Evolutionary conservation across 208 protist species (phyloP), one percentile per base, ranked within the genome.

Genomic region (Wallacemonas sp.): DNA sequence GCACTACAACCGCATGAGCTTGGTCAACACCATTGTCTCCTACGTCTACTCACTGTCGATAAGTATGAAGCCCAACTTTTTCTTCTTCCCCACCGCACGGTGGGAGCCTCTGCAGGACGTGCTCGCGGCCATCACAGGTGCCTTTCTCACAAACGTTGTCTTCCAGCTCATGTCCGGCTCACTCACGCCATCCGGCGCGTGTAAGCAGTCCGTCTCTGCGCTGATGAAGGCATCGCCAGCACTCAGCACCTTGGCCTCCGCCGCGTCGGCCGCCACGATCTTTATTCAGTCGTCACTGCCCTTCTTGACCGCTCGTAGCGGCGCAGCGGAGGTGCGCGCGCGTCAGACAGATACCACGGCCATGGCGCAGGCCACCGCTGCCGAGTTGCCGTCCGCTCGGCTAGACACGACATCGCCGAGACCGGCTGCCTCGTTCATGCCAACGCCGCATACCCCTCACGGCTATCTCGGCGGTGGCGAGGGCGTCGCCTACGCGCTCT

Each of bases 401-500:
- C n/a, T n/a, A n/a, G n/a, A n/a, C 16, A 5, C 9, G 16, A 16
- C 55, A 36, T 41, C 39, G 26, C 48, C 26, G 24, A 2, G 21
- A 12, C 56, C 73, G 11, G 41, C 60, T 3, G 34, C 61, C 3
- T 23, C 61, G n/a, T 46, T 43, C 30, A 36, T 30, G 33, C 5
- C 0, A 8, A 63, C 1, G 27, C 29, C 1, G 16, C 0, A 29
- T 0, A 16, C n/a, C n/a, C 61, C 27, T 6, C 38, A 38, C 38
- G 61, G 61, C 11, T 76, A 71, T 23, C 26, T 84, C 21, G 77
- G 77, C 55, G 78, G 80, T 23, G 80, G 83, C 47, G 70, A 74
- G 38, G 62, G 52, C 61, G 65, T 85, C 47, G 61, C 70, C 32
- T 83, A 81, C 60, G 83, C 80, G 14, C 66, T 90, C 38, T 62